Evolutionary conservation across 208 protist species (phyloP), one percentile per base, ranked within the genome.

Genomic region (Herpetomonas muscarum): DNA sequence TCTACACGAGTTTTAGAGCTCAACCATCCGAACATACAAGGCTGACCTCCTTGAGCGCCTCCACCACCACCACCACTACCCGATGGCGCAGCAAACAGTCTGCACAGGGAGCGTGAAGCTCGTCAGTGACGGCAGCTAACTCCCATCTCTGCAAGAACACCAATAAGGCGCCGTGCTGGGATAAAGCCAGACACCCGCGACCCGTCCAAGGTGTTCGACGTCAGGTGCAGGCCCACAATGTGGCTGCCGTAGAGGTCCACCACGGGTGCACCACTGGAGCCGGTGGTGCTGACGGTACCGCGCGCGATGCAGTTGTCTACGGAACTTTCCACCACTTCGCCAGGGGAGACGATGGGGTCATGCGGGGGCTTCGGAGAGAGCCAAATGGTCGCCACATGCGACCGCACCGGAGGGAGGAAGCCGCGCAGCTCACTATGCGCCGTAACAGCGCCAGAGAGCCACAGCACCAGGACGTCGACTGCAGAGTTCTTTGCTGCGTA

Each of bases 181-280:
- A 94, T 37, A 52, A 90, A 94, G 1, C 79, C 84, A 3, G 81
- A 90, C 0, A 94, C 84, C 17, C 87, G 71, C 0, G 87, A 94
- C 10, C 84, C 87, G 29, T 89, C 67, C 3, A 70, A 65, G 22
- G 79, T 94, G 60, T 94, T 91, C 28, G 84, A 91, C 2, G 78
- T 87, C 22, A 94, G 66, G 51, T 94, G 87, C 24, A 94, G 68
- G 1, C 87, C 87, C 6, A 94, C 87, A 19, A 94, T 59, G 55
- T 83, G 71, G 25, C 81, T 82, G 13, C 87, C 87, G 61, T 76
- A 87, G 56, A 79, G 64, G 56, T 94, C 87, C 21, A 92, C 71
- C 3, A 94, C 81, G 9, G 87, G 87, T 22, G 84, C 87, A 0
- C 87, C 87, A 48, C 87, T 94, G 19, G 81, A 87, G 32, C 87